phyloP scores from a whole-genome alignment of 495 filamentous ascomycete species.

The Daldinia loculata region DNA sequence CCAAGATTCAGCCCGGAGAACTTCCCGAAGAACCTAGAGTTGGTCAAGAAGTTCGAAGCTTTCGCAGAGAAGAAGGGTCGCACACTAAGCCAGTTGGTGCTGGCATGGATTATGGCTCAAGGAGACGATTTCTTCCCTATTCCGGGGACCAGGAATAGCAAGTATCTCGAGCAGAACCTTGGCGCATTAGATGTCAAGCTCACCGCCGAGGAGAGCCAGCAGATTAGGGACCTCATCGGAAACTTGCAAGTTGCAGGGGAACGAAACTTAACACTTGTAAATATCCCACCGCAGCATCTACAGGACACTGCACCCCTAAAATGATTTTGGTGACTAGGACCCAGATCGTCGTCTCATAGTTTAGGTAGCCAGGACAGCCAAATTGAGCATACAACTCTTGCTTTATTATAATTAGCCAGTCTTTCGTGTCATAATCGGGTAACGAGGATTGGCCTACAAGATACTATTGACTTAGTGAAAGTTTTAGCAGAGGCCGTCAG shows the following conservation, averaged over 20 bases:
- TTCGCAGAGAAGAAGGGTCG: slow-evolving; percentile 59
- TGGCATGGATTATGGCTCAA: slow-evolving; percentile 67
- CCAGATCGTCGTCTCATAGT: not conserved
- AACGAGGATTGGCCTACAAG: not conserved
- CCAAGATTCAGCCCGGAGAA: slow-evolving; percentile 63
- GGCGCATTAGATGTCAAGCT: slow-evolving; percentile 56
- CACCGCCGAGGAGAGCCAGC: slow-evolving; percentile 32
- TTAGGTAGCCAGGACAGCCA: not conserved
- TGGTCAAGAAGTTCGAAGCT: slow-evolving; percentile 58
- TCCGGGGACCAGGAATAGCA: slow-evolving; percentile 65
- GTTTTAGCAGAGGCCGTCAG: not conserved
- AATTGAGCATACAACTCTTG: not conserved
- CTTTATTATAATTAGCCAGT: not conserved
- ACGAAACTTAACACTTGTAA: slow-evolving; percentile 15
- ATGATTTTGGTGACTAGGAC: not conserved
- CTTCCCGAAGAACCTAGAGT: slow-evolving; percentile 60
- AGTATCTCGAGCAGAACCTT: slow-evolving; percentile 67
- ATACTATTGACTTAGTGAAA: not conserved
- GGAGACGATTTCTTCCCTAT: slow-evolving; percentile 64
- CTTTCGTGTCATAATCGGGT: not conserved
- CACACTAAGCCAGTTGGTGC: slow-evolving; percentile 59
- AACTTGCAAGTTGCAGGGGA: slow-evolving; percentile 13
- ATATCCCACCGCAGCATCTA: not conserved
- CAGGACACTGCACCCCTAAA: slow-evolving; percentile 31
- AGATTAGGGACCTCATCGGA: slow-evolving; percentile 30